phyloP scores from a whole-genome alignment of 192 early-diverging fungal species.

The Coemansia sp. region DNA sequence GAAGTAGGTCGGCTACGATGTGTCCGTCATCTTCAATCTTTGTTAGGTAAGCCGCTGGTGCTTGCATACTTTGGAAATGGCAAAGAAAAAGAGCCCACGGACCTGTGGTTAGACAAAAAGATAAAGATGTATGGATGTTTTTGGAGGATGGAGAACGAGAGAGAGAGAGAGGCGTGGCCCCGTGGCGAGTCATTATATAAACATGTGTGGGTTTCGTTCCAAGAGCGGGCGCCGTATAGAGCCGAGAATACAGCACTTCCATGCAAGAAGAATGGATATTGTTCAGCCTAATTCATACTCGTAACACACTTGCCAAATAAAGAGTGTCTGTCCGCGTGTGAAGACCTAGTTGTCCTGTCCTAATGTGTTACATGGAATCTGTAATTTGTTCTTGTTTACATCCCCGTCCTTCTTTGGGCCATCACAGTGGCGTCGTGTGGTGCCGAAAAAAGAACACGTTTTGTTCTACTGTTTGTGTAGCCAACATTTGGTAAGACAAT shows the following conservation, averaged over 20 bases:
- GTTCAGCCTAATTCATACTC: not conserved
- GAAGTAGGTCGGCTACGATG: conserved; percentile 19
- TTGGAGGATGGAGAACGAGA: not conserved
- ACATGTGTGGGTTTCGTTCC: not conserved
- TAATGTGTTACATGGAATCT: no score
- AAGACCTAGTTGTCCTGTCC: no score
- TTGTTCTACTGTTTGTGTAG: not conserved
- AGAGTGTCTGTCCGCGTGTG: no score
- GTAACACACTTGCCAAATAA: not conserved
- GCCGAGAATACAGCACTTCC: not conserved
- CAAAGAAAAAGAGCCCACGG: no score
- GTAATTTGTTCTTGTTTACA: no score
- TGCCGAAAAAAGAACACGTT: no score
- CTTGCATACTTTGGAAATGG: not conserved
- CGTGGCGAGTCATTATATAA: conserved; percentile 7
- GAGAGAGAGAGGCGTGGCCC: not conserved
- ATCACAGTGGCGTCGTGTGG: no score
- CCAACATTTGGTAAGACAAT: not conserved
- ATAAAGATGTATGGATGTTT: not conserved
- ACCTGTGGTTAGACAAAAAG: not conserved
- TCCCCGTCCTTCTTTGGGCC: no score
- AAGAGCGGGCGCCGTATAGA: not conserved
- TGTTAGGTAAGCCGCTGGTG: not conserved
- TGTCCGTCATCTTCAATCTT: not conserved
- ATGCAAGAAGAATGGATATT: not conserved